Evolutionary conservation across 176 grass and related monocot species (phyloP), one percentile per base, ranked within the genome.

Genomic region (Eragrostis nindensis): DNA sequence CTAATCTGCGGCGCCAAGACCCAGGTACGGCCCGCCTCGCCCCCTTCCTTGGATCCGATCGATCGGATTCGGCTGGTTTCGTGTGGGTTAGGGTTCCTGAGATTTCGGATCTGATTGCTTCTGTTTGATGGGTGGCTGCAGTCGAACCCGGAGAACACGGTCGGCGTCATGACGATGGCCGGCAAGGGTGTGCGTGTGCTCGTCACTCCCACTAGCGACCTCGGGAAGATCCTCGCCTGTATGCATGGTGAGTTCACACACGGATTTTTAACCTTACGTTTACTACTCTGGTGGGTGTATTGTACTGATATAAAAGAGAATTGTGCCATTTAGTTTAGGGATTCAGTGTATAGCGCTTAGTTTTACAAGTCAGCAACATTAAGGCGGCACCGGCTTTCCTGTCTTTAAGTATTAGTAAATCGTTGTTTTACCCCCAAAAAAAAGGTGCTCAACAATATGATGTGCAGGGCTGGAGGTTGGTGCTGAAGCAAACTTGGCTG

Each of bases 121-220:
- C 26, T 85, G 2, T 52, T 41, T 38, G 4, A 22, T 84, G 62
- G 43, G 13, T 82, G 54, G 43, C 10, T 89, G 80, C 82, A 99
- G 97, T 93, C 97, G 21, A 99, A 99, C 88, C 97, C 97, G 74
- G 97, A 99, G 86, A 99, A 95, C 53, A 99, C 97, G 50, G 97
- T 99, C 11, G 97, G 97, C 42, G 86, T 99, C 27, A 94, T 99
- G 92, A 95, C 97, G 49, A 99, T 96, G 97, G 97, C 93, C 8
- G 97, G 97, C 50, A 96, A 99, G 84, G 97, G 97, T 65, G 93
- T 96, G 61, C 90, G 93, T 63, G 97, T 99, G 66, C 88, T 99
- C 14, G 90, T 99, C 76, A 99, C 97, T 8, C 97, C 97, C n/a
- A 99, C 97, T 40, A 91, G 90, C 52, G 97, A 99, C 94, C 90